Evolutionary conservation across 2,329 filamentous ascomycete species (phyloP), one percentile per base, ranked within the genome.

Genomic region (Trichophyton mentagrophytes): DNA sequence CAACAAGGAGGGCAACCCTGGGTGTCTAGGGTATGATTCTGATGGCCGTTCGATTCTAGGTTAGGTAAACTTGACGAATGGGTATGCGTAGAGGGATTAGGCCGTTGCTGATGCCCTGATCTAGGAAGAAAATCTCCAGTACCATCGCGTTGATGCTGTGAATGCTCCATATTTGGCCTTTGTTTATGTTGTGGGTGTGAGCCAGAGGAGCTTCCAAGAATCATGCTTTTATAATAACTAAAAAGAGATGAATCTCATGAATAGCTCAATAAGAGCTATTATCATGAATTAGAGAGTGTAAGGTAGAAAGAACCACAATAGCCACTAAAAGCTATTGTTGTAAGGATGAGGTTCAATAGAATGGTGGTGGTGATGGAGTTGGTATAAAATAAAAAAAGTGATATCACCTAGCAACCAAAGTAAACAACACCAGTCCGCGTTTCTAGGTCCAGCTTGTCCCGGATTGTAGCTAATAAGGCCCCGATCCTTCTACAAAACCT

Each of bases 1-100:
- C 51, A 59, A 57, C 57, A 61, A 36, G 63, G 61, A 22, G 60
- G 13, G 40, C 36, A 42, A n/a, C 22, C 55, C n/a, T 40, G 40
- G 13, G 15, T 17, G 1, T 9, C 22, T n/a, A 38, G 17, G 13
- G 5, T 40, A 36, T 55, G 51, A 17, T 55, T 30, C 3, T 13
- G 51, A 9, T 36, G 51, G 15, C 27, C 51, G 30, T 55, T 55
- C 6, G 51, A 55, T 20, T 55, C 22, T 8, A 57, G n/a, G 55
- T 40, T 57, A 40, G 55, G 55, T 9, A 57, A 36, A 25, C 55
- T 57, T 15, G 56, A 61, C 60, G 53, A 59, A 40, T 60, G 57
- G 30, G 57, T 47, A 44, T 46, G 46, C 27, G 55, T 13, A 58
- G 27, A 17, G 38, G 58, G 55, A 44, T 55, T 60, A 51, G 20